phyloP scores from a whole-genome alignment of 2,329 filamentous ascomycete genomes.

The Zymoseptoria brevis region DNA sequence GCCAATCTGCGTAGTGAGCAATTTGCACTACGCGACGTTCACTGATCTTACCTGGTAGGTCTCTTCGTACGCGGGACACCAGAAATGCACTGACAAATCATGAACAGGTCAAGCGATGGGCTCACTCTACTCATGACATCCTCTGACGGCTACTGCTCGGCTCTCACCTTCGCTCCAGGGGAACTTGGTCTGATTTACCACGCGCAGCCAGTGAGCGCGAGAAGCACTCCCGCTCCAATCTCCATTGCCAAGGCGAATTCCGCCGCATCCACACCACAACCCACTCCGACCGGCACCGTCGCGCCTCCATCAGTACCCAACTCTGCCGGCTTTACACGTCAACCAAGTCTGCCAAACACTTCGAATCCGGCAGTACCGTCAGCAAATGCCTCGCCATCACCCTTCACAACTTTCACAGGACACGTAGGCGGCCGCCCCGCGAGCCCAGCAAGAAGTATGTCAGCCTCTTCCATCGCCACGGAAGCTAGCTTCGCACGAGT shows the following conservation, averaged over 20 bases:
- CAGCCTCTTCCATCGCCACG: slow-evolving; percentile 70
- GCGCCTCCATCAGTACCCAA: slow-evolving; percentile 8
- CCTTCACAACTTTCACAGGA: slow-evolving; percentile 32
- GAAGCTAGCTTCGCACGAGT: slow-evolving; percentile 40
- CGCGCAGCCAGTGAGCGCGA: slow-evolving; percentile 39
- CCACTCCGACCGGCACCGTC: slow-evolving; percentile 22
- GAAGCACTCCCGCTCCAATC: slow-evolving; percentile 34
- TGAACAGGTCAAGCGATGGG: slow-evolving; percentile 59
- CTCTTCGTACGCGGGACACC: not conserved
- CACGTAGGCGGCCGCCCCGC: slow-evolving; percentile 48
- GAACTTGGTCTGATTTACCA: slow-evolving; percentile 80
- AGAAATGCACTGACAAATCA: slow-evolving; percentile 29
- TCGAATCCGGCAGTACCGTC: slow-evolving; percentile 2
- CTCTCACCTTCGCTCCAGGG: slow-evolving; percentile 71
- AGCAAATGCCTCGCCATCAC: slow-evolving; percentile 47
- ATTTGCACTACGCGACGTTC: slow-evolving; percentile 93
- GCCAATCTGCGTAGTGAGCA: slow-evolving; percentile 89
- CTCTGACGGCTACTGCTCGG: slow-evolving; percentile 94
- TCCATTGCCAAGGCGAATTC: slow-evolving; percentile 31
- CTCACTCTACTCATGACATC: slow-evolving; percentile 86
- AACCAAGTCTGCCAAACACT: slow-evolving; percentile 3
- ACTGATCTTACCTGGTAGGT: slow-evolving; percentile 90
- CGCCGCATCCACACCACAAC: slow-evolving; percentile 35
- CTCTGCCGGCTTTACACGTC: slow-evolving; percentile 1
- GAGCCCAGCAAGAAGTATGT: slow-evolving; percentile 79